phyloP scores from a whole-genome alignment of 2,329 filamentous ascomycete species.

The Pestalotiopsis sp. region DNA sequence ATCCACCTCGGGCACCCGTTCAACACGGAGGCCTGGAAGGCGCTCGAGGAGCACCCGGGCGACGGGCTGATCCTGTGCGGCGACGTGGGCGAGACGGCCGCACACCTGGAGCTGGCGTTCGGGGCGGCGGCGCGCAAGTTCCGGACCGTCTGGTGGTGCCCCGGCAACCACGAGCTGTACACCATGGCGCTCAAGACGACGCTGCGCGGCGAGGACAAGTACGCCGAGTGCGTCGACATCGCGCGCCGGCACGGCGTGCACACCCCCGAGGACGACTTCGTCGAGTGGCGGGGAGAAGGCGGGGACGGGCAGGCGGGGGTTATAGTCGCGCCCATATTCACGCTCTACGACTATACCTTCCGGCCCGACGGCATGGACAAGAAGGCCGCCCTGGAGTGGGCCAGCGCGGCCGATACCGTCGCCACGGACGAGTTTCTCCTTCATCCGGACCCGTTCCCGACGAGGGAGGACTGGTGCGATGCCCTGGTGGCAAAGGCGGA shows the following conservation, averaged over 20 bases:
- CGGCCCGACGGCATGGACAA: conserved; percentile 48
- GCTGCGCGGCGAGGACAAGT: conserved; percentile 53
- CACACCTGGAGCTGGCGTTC: conserved; percentile 37
- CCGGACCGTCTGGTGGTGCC: conserved; percentile 53
- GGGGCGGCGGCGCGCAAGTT: conserved; percentile 29
- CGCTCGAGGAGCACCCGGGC: conserved; percentile 31
- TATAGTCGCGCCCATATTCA: conserved; percentile 58
- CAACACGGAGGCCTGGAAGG: conserved; percentile 32
- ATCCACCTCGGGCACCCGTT: conserved; percentile 35
- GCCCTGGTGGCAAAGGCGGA: conserved; percentile 28
- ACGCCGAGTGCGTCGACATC: conserved; percentile 53
- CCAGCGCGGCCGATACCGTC: conserved; percentile 34
- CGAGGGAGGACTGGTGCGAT: conserved; percentile 36
- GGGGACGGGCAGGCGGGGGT: conserved; percentile 30
- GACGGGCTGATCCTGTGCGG: conserved; percentile 39
- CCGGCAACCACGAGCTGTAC: conserved; percentile 61
- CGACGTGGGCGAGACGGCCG: conserved; percentile 37
- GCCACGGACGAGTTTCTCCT: conserved; percentile 40
- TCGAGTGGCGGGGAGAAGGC: conserved; percentile 49
- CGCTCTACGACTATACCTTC: conserved; percentile 62
- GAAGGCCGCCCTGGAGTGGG: conserved; percentile 44
- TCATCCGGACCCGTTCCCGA: conserved; percentile 34
- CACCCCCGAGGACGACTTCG: conserved; percentile 58
- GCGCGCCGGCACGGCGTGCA: conserved; percentile 53
- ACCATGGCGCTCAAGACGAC: conserved; percentile 39